Conservation (phyloP, 2,329 filamentous ascomycete genomes). For the Neopestalotiopsis rosae region DNA sequence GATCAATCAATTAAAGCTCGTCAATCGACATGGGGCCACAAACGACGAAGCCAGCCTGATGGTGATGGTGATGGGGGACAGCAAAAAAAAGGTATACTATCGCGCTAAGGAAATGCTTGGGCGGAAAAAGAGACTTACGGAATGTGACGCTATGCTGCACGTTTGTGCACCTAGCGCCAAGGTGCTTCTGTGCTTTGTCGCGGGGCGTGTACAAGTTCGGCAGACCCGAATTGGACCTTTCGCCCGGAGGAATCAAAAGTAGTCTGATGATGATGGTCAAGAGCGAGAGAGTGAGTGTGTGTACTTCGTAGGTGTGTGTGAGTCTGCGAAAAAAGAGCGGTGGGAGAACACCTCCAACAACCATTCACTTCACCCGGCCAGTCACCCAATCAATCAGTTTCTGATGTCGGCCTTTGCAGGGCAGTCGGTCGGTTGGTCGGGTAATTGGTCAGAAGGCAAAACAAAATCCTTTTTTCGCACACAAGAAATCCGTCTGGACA, state of each 20-base stretch:
- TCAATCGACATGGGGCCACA: not conserved
- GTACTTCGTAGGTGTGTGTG: too few species aligned
- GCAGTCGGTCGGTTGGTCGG: too few species aligned
- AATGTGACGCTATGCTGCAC: not conserved
- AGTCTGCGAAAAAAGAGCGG: conserved; percentile 4
- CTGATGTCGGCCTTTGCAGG: too few species aligned
- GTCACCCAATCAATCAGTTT: too few species aligned
- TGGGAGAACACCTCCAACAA: not conserved
- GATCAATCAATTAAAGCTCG: not conserved
- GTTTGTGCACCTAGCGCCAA: not conserved
- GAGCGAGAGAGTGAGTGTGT: too few species aligned
- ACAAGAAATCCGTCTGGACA: too few species aligned
- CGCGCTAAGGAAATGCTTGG: conserved; percentile 6
- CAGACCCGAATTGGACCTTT: conserved; percentile 9
- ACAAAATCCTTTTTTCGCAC: too few species aligned
- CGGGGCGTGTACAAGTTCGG: not conserved
- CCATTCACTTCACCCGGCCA: not conserved
- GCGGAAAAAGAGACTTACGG: not conserved
- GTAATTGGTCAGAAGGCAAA: too few species aligned
- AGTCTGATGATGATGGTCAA: not conserved
- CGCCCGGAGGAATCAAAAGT: not conserved
- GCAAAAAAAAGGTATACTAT: not conserved
- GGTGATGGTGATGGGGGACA: not conserved
- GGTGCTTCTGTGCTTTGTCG: not conserved
- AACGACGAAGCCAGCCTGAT: not conserved